Evolutionary conservation across 176 grass and related monocot species (phyloP).

Genomic region (Phoenix roebelenii): DNA sequence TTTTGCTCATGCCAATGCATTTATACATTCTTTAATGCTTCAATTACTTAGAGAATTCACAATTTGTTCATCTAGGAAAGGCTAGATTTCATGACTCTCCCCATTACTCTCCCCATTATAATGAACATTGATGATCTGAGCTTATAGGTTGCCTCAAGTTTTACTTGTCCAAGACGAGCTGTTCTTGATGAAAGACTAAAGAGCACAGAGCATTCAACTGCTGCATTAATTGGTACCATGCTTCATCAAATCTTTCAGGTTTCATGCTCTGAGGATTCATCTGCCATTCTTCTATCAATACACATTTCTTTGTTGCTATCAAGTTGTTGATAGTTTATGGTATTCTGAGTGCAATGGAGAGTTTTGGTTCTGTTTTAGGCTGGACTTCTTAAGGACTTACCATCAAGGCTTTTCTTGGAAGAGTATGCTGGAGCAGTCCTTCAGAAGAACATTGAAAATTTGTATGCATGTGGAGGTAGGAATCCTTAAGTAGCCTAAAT

Average conservation of each 20-base stretch:
- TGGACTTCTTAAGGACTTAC: constrained; percentile 57
- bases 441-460: constrained; percentile 73
- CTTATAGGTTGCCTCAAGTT: constrained; percentile 91
- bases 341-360: neutral
- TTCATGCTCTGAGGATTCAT: constrained; percentile 21
- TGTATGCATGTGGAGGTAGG: constrained; percentile 84
- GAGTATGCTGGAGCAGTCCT: constrained; percentile 62
- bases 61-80: too few relatives aligned
- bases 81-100: constrained; percentile 5
- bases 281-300: constrained; percentile 1
- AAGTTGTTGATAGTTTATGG: neutral
- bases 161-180: constrained; percentile 80
- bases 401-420: constrained; percentile 64
- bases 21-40: too few relatives aligned
- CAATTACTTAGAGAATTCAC: too few relatives aligned
- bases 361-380: constrained; percentile 35
- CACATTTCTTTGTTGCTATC: constrained; percentile 19
- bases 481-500: neutral
- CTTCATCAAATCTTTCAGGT: constrained; percentile 99
- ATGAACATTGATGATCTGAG: constrained; percentile 8
- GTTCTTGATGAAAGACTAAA: constrained; percentile 89
- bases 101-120: neutral
- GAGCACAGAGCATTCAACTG: constrained; percentile 60
- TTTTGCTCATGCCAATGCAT: too few relatives aligned
- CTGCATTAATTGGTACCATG: constrained; percentile 79